A percentile compares a stretch with the other conserved stretches of the same genome.
These are phyloP conservation scores for Gomphus sp. DNA, from an alignment of 1,284 basidiomycete genomes.

Conservation along the genomic window DNA sequence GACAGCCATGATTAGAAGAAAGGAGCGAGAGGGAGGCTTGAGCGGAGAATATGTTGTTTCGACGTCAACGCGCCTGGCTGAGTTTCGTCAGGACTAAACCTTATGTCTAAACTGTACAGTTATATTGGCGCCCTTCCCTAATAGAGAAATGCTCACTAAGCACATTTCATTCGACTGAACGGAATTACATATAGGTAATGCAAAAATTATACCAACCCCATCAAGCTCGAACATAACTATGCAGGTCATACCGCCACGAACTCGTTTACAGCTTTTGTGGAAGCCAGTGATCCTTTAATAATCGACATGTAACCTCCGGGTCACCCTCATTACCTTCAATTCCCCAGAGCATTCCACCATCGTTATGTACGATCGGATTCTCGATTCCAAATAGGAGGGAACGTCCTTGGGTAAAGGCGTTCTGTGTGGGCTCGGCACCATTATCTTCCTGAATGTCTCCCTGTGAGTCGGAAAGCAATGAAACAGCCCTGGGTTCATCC, in stretches of 20 bases:
- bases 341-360: background rate
- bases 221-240: background rate
- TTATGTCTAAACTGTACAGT: conserved; percentile 7
- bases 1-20: conserved; percentile 67
- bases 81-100: conserved; percentile 5
- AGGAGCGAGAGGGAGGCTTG: conserved; percentile 5
- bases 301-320: background rate
- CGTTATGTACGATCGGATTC: background rate
- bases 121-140: background rate
- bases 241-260: background rate
- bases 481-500: background rate
- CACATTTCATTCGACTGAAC: background rate
- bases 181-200: background rate
- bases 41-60: background rate
- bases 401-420: conserved; percentile 1
- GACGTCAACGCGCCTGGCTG: conserved; percentile 4
- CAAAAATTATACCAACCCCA: no score
- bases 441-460: background rate
- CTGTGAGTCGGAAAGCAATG: background rate
- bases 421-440: background rate
- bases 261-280: conserved; percentile 3
- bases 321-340: background rate
- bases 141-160: background rate
- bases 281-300: background rate
- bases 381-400: conserved; percentile 3